Evolutionary conservation across 306 rosid genomes (phyloP), one percentile per base, ranked within the genome.

Genomic region (Rosa lucieae): DNA sequence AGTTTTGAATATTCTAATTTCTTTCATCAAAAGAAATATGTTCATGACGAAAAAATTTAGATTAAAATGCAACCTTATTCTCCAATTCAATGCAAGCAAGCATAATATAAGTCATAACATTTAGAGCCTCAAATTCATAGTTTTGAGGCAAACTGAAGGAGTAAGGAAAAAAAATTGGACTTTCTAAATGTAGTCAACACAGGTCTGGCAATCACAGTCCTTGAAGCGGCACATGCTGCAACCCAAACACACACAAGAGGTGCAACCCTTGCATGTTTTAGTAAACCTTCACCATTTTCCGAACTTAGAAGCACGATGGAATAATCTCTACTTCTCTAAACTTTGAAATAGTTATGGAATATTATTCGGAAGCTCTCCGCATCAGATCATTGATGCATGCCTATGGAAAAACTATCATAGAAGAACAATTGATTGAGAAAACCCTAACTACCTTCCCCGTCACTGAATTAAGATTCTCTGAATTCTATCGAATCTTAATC

Each of bases 211-310:
- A 9, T 37, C 46, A 59, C 91, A 89, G 75, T 88, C 78, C 70
- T 53, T 18, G 82, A 81, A 92, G 40, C 92, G 91, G 81, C 94
- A 89, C 71, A 44, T 81, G 62, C 70, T 67, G 59, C 92, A 92
- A 44, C 92, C 92, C 5, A 61, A 21, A 18, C 92, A 92, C 17
- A 77, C 85, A 26, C 91, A 84, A 10, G 61, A 35, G 1, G 61
- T 39, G 86, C 92, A 92, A 37, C 90, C 94, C 35, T 20, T 8
- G 71, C 92, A 87, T 13, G 15, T 18, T 23, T 23, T 23, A 23
- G 26, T 23, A 23, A 23, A 23, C 26, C 0, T 23, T 23, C 26
- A 23, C 26, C 26, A 23, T 23, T 0, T 23, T 23, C 26, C 26
- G 26, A 23, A 23, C 26, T 23, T 23, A 23, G 26, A 23, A 23